A percentile compares a stretch with the other conserved stretches of the same genome.
Conservation (phyloP, 2,329 filamentous ascomycete genomes). For the Xylariaceae sp. region DNA sequence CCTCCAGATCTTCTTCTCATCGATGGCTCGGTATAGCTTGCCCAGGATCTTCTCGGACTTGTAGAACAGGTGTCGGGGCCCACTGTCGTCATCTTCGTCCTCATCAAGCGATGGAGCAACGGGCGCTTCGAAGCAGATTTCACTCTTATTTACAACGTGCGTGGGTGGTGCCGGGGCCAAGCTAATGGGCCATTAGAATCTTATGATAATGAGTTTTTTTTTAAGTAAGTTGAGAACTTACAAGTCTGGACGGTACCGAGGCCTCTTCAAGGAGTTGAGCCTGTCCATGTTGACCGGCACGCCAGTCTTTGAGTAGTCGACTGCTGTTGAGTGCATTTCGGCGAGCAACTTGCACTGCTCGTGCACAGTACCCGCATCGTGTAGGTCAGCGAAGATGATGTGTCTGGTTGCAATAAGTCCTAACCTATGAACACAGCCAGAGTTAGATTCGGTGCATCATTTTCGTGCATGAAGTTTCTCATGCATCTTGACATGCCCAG, state of each 20-base stretch:
- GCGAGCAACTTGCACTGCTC: conserved; percentile 51
- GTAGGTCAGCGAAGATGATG: conserved; percentile 58
- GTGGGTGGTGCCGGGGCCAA: conserved; percentile 43
- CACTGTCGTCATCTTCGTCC: conserved; percentile 44
- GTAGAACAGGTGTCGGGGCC: conserved; percentile 54
- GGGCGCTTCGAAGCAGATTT: conserved; percentile 37
- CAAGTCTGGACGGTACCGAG: conserved; percentile 49
- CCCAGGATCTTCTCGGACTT: conserved; percentile 64
- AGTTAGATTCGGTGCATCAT: background rate
- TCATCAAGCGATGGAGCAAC: conserved; percentile 33
- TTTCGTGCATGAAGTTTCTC: too few species aligned
- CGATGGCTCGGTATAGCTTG: conserved; percentile 63
- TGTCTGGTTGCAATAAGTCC: conserved; percentile 58
- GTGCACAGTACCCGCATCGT: conserved; percentile 45
- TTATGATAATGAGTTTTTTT: background rate
- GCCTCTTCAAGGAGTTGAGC: conserved; percentile 37
- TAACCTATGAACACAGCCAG: conserved; percentile 15
- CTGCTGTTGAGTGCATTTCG: conserved; percentile 61
- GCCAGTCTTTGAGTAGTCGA: conserved; percentile 74
- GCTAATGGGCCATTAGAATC: conserved; percentile 26
- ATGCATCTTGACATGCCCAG: too few species aligned
- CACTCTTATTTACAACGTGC: conserved; percentile 41
- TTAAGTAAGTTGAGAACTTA: conserved; percentile 34
- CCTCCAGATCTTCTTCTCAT: conserved; percentile 63
- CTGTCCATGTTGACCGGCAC: conserved; percentile 47